Base-by-base conservation (phyloP, 2,329 filamentous ascomycete genomes). In the Setomelanomma holmii region DNA sequence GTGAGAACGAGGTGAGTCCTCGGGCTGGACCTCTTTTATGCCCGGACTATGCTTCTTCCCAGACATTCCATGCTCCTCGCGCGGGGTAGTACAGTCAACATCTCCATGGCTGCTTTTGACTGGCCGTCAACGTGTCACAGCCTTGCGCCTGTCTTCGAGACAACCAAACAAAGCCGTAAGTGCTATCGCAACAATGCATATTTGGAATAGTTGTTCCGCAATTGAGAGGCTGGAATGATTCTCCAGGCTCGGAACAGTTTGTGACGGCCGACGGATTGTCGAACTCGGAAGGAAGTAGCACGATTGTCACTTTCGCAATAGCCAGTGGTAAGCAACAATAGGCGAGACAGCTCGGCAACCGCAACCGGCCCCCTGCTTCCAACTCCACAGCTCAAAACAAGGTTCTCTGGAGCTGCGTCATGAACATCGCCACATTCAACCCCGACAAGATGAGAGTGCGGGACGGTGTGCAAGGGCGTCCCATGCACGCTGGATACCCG, bases 331-430 rank as follows among this genome's bases (percentile, higher is more conserved):
- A 4, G 47, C 49, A 45, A 49, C 39, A 36, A 19, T 44, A 52
- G 50, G 46, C 48, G 45, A 51, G 36, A 40, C 27, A n/a, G 11
- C 45, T 40, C 5, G 60, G 53, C 47, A 60, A 46, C 27, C 49
- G 49, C 52, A 57, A 51, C 44, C 61, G 54, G 49, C 24, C 44
- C 41, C 17, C 8, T 11, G 34, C 16, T 16, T 30, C 27, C 20
- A 40, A 43, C 48, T 40, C 35, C 34, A n/a, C n/a, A n/a, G 44
- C 38, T 42, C 53, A 58, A 67, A 67, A 64, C 64, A 63, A 45
- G 64, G 58, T 67, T 66, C 58, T 45, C 38, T 35, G 36, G 41
- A 39, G 40, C 53, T 59, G 56, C 61, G 63, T 64, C 63, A 66
- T 66, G 54, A 30, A 44, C 40, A 42, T 40, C 39, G 50, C 56